Conservation (phyloP, 2,329 filamentous ascomycete genomes). For the Aspergillus felis region DNA sequence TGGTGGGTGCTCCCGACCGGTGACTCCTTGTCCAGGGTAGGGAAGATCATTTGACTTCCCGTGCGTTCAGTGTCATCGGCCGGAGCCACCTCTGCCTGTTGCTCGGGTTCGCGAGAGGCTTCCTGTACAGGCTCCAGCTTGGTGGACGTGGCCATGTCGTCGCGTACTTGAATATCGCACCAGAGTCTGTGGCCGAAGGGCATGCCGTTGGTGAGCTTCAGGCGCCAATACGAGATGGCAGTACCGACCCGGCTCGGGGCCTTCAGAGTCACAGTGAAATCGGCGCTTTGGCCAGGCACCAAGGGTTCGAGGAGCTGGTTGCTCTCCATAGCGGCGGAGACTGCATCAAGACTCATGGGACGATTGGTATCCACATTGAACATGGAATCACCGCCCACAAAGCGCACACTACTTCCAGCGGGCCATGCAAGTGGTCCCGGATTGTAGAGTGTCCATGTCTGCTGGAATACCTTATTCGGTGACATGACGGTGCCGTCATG, state of each 20-base stretch:
- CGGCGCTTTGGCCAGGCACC: slow-evolving; percentile 67
- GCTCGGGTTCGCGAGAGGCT: slow-evolving; percentile 19
- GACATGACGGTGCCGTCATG: slow-evolving; percentile 70
- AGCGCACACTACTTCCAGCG: slow-evolving; percentile 82
- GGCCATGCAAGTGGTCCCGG: slow-evolving; percentile 78
- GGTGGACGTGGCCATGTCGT: slow-evolving; percentile 12
- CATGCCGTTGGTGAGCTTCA: slow-evolving; percentile 73
- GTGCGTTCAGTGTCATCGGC: slow-evolving; percentile 35
- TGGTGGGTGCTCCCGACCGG: slow-evolving; percentile 75
- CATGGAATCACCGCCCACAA: slow-evolving; percentile 95
- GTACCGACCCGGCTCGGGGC: slow-evolving; percentile 73
- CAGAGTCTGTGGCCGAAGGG: slow-evolving; percentile 92
- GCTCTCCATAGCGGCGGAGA: slow-evolving; percentile 76
- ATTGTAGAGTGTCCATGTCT: slow-evolving; percentile 90
- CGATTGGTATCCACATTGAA: slow-evolving; percentile 78
- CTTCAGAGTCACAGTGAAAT: slow-evolving; percentile 82
- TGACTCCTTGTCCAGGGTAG: slow-evolving; percentile 91
- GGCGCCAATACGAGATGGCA: slow-evolving; percentile 92
- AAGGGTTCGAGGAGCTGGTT: slow-evolving; percentile 69
- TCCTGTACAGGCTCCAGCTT: slow-evolving; percentile 7
- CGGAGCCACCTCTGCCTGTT: slow-evolving; percentile 29
- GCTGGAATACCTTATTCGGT: slow-evolving; percentile 72
- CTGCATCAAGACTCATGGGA: slow-evolving; percentile 71
- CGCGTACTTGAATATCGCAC: slow-evolving; percentile 77
- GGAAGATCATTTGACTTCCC: slow-evolving; percentile 86